phyloP scores from a whole-genome alignment of 257 asterid species.

The Gentiana dahurica region DNA sequence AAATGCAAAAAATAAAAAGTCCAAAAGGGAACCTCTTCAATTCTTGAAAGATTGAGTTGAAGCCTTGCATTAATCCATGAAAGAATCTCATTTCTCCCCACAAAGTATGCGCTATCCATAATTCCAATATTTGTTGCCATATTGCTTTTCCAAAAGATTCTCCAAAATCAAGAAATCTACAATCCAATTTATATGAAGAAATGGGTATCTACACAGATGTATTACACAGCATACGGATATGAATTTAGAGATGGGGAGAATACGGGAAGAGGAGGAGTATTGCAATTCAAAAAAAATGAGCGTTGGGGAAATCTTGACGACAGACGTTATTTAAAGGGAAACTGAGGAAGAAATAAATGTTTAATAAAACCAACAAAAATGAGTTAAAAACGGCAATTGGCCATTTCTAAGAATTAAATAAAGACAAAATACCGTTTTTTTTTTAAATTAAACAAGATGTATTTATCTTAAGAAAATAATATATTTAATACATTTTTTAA shows the following conservation, averaged over 20 bases:
- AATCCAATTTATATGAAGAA: slow-evolving; percentile 6
- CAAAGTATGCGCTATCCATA: slow-evolving; percentile 89
- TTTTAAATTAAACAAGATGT: too few relatives aligned
- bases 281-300: slow-evolving; percentile 37
- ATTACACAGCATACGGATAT: too few relatives aligned
- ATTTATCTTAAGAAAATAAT: too few relatives aligned
- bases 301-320: background rate
- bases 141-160: slow-evolving; percentile 1
- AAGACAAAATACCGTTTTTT: too few relatives aligned
- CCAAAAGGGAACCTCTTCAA: slow-evolving; percentile 59
- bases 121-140: slow-evolving; percentile 86
- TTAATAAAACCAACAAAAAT: background rate
- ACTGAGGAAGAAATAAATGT: slow-evolving; percentile 11
- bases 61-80: slow-evolving; percentile 78
- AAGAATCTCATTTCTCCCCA: slow-evolving; percentile 82
- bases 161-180: slow-evolving; percentile 5
- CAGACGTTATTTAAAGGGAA: background rate
- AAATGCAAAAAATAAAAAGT: background rate
- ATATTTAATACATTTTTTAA: too few relatives aligned
- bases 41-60: slow-evolving; percentile 65
- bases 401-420: too few relatives aligned
- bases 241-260: too few relatives aligned
- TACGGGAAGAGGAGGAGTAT: slow-evolving; percentile 22
- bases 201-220: background rate
- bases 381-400: background rate